Percentiles rank a stretch among this genome's conserved stretches.
These are phyloP conservation scores for Chrysosphaeria jannelii DNA, from an alignment of 2,329 filamentous ascomycete genomes.

Conservation along the genomic window DNA sequence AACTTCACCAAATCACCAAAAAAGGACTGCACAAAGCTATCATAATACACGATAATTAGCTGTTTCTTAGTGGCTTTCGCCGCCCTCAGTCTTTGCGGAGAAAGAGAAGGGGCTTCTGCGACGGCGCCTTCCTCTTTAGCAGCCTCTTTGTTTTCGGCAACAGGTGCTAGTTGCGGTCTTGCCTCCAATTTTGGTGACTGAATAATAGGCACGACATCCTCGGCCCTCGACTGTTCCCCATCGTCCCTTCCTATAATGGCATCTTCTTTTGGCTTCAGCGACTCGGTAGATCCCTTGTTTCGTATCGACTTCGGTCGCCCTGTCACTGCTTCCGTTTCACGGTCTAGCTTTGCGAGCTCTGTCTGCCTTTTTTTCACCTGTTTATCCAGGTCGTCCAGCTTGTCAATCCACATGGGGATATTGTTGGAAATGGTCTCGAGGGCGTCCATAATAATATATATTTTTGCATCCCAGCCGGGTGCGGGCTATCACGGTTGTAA, in stretches of 20 bases:
- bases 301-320: constrained; percentile 6
- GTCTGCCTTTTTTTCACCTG: constrained; percentile 30
- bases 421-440: constrained; percentile 22
- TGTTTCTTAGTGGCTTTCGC: too few relatives aligned
- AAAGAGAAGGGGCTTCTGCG: too few relatives aligned
- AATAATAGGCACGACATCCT: not conserved
- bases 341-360: constrained; percentile 17
- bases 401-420: constrained; percentile 26
- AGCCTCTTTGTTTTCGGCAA: too few relatives aligned
- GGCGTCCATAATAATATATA: constrained; percentile 23
- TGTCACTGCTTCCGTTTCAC: constrained; percentile 3
- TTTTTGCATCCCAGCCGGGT: too few relatives aligned
- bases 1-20: constrained; percentile 63
- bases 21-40: constrained; percentile 54
- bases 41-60: constrained; percentile 76
- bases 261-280: constrained; percentile 6
- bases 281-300: constrained; percentile 7
- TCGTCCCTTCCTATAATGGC: too few relatives aligned
- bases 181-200: too few relatives aligned
- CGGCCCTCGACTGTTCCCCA: constrained; percentile 1
- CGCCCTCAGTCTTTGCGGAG: too few relatives aligned
- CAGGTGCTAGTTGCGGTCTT: too few relatives aligned
- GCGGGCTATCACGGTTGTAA: too few relatives aligned
- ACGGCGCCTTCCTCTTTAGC: too few relatives aligned
- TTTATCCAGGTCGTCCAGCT: constrained; percentile 26